Evolutionary conservation across 495 filamentous ascomycete genomes (phyloP), one percentile per base, ranked within the genome.

Genomic region (Penicillium malachiteum): DNA sequence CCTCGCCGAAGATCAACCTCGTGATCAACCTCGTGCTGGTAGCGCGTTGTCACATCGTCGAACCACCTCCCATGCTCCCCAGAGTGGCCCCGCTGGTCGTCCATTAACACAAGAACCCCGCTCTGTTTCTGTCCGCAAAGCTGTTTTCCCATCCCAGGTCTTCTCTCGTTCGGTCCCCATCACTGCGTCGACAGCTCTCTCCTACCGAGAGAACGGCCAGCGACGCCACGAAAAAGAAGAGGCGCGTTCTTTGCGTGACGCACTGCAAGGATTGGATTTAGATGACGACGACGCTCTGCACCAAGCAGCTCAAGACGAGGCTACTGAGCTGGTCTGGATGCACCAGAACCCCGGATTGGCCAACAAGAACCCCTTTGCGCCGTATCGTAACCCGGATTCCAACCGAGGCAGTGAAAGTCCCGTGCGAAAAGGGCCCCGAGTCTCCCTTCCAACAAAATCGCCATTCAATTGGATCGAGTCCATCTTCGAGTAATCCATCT

Each of bases 161-260:
- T 63, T 69, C 35, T 69, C 64, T 14, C 62, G 63, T 13, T 51
- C 62, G 5, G 57, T 49, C 5, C 46, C 46, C 1, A 30, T 66
- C 7, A 52, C 73, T 13, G 52, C 58, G 47, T 70, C 74, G 5
- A 81, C 84, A 10, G 83, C 72, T 39, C 78, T 82, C 17, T 80
- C 80, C 3, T 96, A 96, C 71, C 85, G 86, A 16, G 91, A 96
- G 74, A 87, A 82, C 50, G 87, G 85, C 12, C 84, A 87, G 62
- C 79, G 92, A 51, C 90, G 88, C 80, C 87, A 92, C 77, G 92
- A 96, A 69, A 89, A 87, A 64, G 88, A 93, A 65, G 91, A 96
- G 66, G 88, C 89, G 1, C 77, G 83, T 21, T 86, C 87, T 7
- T 66, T 96, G 42, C 83, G 90, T 7, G 81, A 88, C 67, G 92